phyloP scores from a whole-genome alignment of 2,329 filamentous ascomycete species.

The Pyrenochaeta sp. region DNA sequence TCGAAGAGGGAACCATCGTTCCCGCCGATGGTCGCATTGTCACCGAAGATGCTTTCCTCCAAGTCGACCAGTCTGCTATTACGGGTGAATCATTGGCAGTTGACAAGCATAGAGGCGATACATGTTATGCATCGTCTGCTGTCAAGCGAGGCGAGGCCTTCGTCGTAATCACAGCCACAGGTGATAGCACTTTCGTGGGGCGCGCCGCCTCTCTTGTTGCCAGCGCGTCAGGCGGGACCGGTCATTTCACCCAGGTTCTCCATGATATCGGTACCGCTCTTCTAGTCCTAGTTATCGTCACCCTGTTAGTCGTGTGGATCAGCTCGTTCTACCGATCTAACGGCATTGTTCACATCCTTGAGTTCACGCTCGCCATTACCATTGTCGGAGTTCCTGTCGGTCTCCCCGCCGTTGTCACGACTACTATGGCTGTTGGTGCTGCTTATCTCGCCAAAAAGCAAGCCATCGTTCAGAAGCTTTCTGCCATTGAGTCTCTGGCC shows the following conservation, averaged over 20 bases:
- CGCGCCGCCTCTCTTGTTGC: slow-evolving; percentile 86
- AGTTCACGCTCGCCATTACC: slow-evolving; percentile 87
- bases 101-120: slow-evolving; percentile 84
- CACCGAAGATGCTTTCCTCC: slow-evolving; percentile 82
- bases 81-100: slow-evolving; percentile 92
- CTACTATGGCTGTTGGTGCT: slow-evolving; percentile 93
- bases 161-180: slow-evolving; percentile 81
- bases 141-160: slow-evolving; percentile 92
- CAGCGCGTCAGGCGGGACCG: slow-evolving; percentile 74
- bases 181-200: slow-evolving; percentile 91
- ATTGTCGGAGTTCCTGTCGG: slow-evolving; percentile 93
- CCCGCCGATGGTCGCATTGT: slow-evolving; percentile 88
- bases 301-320: slow-evolving; percentile 84
- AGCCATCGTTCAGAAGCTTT: slow-evolving; percentile 92
- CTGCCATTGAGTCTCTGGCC: slow-evolving; percentile 88
- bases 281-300: slow-evolving; percentile 80
- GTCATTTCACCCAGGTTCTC: slow-evolving; percentile 91
- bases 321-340: slow-evolving; percentile 89
- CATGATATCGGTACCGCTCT: slow-evolving; percentile 86
- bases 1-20: slow-evolving; percentile 92
- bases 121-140: slow-evolving; percentile 83
- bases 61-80: slow-evolving; percentile 91
- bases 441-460: slow-evolving; percentile 91
- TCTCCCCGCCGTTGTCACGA: slow-evolving; percentile 92
- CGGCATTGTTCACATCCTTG: slow-evolving; percentile 77